These are phyloP conservation scores for Anisodus acutangulus DNA, from an alignment of 257 asterid genomes.

Conservation along the genomic window DNA sequence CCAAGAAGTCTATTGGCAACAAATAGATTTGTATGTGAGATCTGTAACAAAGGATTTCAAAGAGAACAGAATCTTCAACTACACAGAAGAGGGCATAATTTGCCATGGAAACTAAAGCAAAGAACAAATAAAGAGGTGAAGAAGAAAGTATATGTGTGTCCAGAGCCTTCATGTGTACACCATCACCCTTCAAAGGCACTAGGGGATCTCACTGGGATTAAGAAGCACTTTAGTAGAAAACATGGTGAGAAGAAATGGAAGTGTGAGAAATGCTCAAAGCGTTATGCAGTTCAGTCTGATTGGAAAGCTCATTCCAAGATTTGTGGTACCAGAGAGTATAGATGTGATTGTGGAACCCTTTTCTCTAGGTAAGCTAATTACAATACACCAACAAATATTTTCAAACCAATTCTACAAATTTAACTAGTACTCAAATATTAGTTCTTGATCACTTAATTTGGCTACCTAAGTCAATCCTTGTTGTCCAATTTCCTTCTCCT, in stretches of 20 bases:
- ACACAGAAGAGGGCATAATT: constrained; percentile 71
- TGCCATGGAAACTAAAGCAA: constrained; percentile 82
- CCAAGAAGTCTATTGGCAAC: constrained; percentile 71
- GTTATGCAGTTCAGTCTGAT: constrained; percentile 77
- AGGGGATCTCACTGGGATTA: constrained; percentile 74
- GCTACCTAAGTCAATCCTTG: neutral
- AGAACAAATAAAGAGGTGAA: constrained; percentile 54
- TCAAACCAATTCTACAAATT: neutral
- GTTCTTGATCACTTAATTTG: neutral
- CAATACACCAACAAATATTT: neutral
- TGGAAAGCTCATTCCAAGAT: constrained; percentile 87
- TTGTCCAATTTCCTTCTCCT: neutral
- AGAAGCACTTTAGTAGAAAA: constrained; percentile 67
- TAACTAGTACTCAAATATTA: neutral
- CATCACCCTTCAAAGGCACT: constrained; percentile 68
- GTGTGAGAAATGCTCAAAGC: constrained; percentile 72
- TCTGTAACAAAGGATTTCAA: constrained; percentile 76
- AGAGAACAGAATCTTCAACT: constrained; percentile 73
- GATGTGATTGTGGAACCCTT: constrained; percentile 79
- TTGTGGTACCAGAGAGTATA: constrained; percentile 77
- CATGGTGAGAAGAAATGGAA: constrained; percentile 87
- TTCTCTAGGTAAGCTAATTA: constrained; percentile 58
- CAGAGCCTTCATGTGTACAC: constrained; percentile 70
- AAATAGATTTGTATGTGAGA: constrained; percentile 73
- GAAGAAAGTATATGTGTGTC: constrained; percentile 72